A percentile compares a stretch with the other conserved stretches of the same genome.
phyloP scores from a whole-genome alignment of 371 early-diverging fungal genomes.

The Lichtheimia hyalospora region DNA sequence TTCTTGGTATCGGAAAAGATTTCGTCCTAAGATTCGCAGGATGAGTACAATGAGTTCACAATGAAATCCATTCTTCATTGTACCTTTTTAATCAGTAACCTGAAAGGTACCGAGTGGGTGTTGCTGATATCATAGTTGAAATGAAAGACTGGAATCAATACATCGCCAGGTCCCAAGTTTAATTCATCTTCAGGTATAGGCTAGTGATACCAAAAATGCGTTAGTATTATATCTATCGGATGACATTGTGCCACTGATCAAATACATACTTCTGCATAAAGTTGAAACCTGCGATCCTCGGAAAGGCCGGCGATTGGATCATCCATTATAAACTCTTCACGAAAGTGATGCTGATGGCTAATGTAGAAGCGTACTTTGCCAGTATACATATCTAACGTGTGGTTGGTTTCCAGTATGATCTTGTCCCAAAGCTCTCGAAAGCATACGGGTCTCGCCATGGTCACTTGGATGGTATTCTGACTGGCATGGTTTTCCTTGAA shows the following conservation, averaged over 20 bases:
- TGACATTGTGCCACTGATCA: neutral
- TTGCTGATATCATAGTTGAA: slow-evolving; percentile 65
- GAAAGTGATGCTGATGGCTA: slow-evolving; percentile 19
- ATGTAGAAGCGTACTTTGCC: slow-evolving; percentile 25
- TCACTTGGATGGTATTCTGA: slow-evolving; percentile 49
- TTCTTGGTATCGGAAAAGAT: slow-evolving; percentile 65
- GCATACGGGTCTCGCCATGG: slow-evolving; percentile 30
- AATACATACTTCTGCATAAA: slow-evolving; percentile 19
- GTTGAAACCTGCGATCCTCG: slow-evolving; percentile 14
- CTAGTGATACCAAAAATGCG: neutral
- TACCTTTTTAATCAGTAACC: slow-evolving; percentile 65
- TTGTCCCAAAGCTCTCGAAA: no score
- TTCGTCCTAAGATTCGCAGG: slow-evolving; percentile 50
- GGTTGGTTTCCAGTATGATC: no score
- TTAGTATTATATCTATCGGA: neutral
- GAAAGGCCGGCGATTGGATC: slow-evolving; percentile 6
- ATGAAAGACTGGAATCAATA: slow-evolving; percentile 66
- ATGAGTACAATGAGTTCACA: no score
- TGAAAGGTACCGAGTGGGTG: slow-evolving; percentile 85
- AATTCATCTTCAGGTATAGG: slow-evolving; percentile 65
- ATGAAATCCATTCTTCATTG: neutral
- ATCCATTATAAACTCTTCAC: slow-evolving; percentile 19
- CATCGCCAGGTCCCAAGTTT: slow-evolving; percentile 38
- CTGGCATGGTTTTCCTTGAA: slow-evolving; percentile 53
- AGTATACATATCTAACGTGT: neutral